Conservation (phyloP, 2,329 filamentous ascomycete species). For the Penicillium freii region DNA sequence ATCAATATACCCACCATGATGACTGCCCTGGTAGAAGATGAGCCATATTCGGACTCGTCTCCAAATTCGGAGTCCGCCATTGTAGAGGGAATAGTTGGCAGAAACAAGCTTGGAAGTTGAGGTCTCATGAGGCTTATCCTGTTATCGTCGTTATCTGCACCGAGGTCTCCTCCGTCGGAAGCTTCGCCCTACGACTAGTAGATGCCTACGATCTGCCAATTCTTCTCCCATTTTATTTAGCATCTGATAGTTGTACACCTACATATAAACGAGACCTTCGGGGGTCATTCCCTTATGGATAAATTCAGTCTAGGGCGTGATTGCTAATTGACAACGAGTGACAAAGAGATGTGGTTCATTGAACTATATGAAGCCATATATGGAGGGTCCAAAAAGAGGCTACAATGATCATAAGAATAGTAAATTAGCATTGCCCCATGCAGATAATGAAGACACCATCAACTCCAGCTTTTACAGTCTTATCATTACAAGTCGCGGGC, state of each 20-base stretch:
- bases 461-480: constrained; percentile 38
- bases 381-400: neutral
- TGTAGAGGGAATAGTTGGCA: constrained; percentile 1
- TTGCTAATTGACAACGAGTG: neutral
- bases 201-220: neutral
- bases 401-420: constrained; percentile 13
- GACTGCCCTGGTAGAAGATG: constrained; percentile 12
- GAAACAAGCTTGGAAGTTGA: neutral
- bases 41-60: constrained; percentile 22
- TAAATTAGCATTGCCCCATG: constrained; percentile 22
- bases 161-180: neutral
- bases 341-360: neutral
- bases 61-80: constrained; percentile 26
- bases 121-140: neutral
- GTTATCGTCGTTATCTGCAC: neutral
- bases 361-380: neutral
- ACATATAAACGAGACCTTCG: neutral
- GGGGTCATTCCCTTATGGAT: neutral
- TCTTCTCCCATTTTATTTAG: neutral
- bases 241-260: neutral
- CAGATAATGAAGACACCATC: constrained; percentile 16
- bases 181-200: neutral
- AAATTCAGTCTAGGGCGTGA: neutral
- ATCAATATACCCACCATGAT: constrained; percentile 13
- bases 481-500: constrained; percentile 38